Base-by-base conservation (phyloP, 192 early-diverging fungal species). In the Dissophora globulifera region DNA sequence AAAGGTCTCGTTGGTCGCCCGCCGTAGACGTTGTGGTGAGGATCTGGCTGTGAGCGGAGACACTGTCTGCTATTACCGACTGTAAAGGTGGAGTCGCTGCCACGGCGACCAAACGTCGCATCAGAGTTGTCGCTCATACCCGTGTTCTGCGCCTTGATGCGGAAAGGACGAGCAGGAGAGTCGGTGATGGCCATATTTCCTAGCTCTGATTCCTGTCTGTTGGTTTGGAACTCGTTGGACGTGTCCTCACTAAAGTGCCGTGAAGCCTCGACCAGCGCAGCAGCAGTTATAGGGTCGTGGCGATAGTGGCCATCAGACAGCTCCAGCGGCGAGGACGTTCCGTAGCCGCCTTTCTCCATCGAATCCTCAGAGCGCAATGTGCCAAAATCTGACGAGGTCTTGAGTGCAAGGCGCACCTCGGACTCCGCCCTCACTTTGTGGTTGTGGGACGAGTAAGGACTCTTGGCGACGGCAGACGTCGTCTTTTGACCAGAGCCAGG, bases 341-440 rank as follows among this genome's bases (percentile, higher is more conserved):
- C 69, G 19, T 51, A 48, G 11, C 6, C 22, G 2, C 35, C 56
- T 29, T 67, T 66, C 20, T 76, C 63, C 19, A 62, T 25, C 26
- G 72, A 76, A 22, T 62, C 29, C 17, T 38, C 40, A 3, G 71
- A 75, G 45, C 60, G 40, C 15, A 72, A 40, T 32, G 69, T 72
- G 42, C 60, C 63, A 7, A 63, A 15, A 12, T 72, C 69, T 11
- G 26, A 38, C 25, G 69, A 72, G 40, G 29, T 63, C 1, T 41
- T 25, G 11, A 58, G 69, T 27, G 69, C 49, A 12, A 76, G 22
- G 8, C 43, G 50, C 19, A 47, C 33, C 42, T 76, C 72, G 10
- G 63, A 67, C 2, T 53, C 45, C 0, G 59, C 49, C 10, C 33
- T n/a, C 15, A 38, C 16, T 25, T 67, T 59, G 0, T 62, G 57